These are phyloP conservation scores for Ophiocordyceps australis DNA, from an alignment of 2,329 filamentous ascomycete species.

Conservation along the genomic window DNA sequence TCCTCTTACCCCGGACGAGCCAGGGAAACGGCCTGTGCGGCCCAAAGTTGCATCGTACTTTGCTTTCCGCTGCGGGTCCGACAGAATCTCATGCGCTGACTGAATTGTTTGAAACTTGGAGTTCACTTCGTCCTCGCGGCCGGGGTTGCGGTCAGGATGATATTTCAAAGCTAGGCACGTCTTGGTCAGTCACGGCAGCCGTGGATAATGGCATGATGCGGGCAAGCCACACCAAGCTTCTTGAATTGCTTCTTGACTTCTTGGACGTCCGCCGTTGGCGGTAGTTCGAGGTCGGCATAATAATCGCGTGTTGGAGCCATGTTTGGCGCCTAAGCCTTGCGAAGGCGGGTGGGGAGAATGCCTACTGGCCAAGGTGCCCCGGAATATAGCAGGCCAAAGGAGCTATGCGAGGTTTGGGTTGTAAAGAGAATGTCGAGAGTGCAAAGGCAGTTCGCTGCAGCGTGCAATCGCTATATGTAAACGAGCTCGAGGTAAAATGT, in stretches of 20 bases:
- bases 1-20: constrained; percentile 34
- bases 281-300: constrained; percentile 67
- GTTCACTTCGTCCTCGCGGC: constrained; percentile 61
- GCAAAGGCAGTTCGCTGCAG: too few relatives aligned
- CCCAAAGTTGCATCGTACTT: constrained; percentile 32
- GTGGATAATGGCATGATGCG: neutral
- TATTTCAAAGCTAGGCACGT: constrained; percentile 67
- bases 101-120: constrained; percentile 76
- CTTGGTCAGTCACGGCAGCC: constrained; percentile 8
- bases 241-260: constrained; percentile 79
- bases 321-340: constrained; percentile 3
- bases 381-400: too few relatives aligned
- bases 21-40: constrained; percentile 19
- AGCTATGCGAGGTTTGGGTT: too few relatives aligned
- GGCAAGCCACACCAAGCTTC: constrained; percentile 46
- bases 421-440: too few relatives aligned
- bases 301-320: constrained; percentile 46
- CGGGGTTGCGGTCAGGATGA: constrained; percentile 79
- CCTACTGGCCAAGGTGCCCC: constrained; percentile 1
- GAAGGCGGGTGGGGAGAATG: constrained; percentile 1
- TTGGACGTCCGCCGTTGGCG: constrained; percentile 45
- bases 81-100: constrained; percentile 61
- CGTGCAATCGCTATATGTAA: too few relatives aligned
- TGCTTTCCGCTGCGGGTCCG: constrained; percentile 27
- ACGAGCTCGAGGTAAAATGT: too few relatives aligned